These are phyloP conservation scores for Cylindrodendrum hubeiense DNA, from an alignment of 2,329 filamentous ascomycete species.

Conservation along the genomic window DNA sequence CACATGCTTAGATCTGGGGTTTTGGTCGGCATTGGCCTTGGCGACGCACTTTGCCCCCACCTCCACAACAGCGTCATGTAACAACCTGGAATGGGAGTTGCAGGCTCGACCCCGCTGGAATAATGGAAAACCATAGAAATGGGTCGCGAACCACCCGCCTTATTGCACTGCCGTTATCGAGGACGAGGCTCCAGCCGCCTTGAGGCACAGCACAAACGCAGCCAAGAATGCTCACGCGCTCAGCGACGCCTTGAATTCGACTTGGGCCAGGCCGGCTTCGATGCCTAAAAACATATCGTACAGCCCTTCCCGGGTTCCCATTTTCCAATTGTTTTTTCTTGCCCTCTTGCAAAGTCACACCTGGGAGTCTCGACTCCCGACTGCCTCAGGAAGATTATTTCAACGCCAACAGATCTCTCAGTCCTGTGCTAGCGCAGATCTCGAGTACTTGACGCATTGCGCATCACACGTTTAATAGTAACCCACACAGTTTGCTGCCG, in stretches of 20 bases:
- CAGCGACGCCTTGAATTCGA: not conserved
- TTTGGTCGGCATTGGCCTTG: not conserved
- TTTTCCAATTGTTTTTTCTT: not conserved
- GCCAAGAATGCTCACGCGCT: slow-evolving; percentile 1
- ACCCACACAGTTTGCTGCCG: not conserved
- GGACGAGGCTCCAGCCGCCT: slow-evolving; percentile 21
- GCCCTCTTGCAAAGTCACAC: not conserved
- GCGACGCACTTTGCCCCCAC: not conserved
- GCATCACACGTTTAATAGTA: not conserved
- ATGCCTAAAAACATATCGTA: not conserved
- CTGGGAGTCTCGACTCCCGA: not conserved
- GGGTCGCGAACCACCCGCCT: slow-evolving; percentile 10
- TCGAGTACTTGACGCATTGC: not conserved
- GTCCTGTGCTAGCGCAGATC: not conserved
- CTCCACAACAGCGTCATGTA: not conserved
- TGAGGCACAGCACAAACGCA: not conserved
- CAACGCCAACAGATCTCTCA: not conserved
- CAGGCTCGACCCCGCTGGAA: not conserved
- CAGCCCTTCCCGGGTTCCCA: not conserved
- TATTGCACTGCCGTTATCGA: not conserved
- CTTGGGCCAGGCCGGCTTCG: not conserved
- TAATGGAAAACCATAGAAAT: not conserved
- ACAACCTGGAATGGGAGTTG: not conserved
- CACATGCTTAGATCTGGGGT: not conserved
- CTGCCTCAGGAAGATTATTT: not conserved